These are phyloP conservation scores for Sanghuangporus baumii DNA, from an alignment of 1,284 basidiomycete genomes.

Conservation along the genomic window DNA sequence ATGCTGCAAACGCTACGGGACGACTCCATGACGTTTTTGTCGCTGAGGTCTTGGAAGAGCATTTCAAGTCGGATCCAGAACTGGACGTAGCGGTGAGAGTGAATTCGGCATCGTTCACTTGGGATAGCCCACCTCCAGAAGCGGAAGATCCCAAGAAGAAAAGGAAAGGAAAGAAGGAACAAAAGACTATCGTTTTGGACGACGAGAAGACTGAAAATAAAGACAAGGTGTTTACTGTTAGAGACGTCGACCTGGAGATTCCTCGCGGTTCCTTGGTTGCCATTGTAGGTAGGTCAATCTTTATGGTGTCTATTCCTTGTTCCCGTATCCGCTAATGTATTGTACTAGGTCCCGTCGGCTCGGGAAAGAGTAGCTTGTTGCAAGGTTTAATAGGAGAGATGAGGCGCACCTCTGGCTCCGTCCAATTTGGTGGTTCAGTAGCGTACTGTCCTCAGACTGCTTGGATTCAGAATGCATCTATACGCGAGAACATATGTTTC, in stretches of 20 bases:
- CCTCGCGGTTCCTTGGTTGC: slow-evolving; percentile 72
- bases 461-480: slow-evolving; percentile 44
- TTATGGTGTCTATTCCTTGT: not conserved
- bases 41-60: slow-evolving; percentile 67
- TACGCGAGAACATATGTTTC: slow-evolving; percentile 80
- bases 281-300: slow-evolving; percentile 36
- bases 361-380: slow-evolving; percentile 69
- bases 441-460: slow-evolving; percentile 53
- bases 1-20: slow-evolving; percentile 70
- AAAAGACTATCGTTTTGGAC: slow-evolving; percentile 22
- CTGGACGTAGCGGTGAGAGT: slow-evolving; percentile 61
- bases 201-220: slow-evolving; percentile 27
- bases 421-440: slow-evolving; percentile 55
- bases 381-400: slow-evolving; percentile 82
- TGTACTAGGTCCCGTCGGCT: slow-evolving; percentile 48
- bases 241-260: slow-evolving; percentile 57
- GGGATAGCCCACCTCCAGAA: slow-evolving; percentile 73
- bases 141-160: slow-evolving; percentile 32
- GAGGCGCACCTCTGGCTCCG: slow-evolving; percentile 55
- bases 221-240: slow-evolving; percentile 47
- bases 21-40: slow-evolving; percentile 71
- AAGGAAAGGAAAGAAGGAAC: slow-evolving; percentile 27
- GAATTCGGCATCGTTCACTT: slow-evolving; percentile 69
- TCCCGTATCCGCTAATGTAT: not conserved
- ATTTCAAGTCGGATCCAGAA: slow-evolving; percentile 41